These are phyloP conservation scores for Ogataea paraovalis DNA, from an alignment of 805 yeast genomes.

Conservation along the genomic window DNA sequence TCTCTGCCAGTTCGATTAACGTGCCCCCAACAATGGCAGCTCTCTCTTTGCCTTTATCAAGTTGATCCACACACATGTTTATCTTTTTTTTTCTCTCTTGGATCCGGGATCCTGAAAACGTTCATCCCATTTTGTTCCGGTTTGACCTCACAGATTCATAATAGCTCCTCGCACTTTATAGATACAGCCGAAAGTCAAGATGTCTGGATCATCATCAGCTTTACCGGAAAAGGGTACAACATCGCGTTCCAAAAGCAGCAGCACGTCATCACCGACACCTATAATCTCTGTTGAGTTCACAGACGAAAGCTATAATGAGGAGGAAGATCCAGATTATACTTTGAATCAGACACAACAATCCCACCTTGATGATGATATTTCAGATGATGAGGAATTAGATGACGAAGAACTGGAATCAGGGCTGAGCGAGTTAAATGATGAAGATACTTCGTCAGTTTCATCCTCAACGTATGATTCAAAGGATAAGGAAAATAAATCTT, in stretches of 20 bases:
- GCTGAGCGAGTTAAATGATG: conserved; percentile 13
- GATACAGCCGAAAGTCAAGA: neutral
- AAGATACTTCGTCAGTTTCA: conserved; percentile 8
- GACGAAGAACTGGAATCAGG: conserved; percentile 14
- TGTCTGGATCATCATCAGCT: neutral
- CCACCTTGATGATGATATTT: conserved; percentile 5
- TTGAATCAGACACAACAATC: conserved; percentile 5
- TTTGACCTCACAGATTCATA: too few species aligned
- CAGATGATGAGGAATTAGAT: conserved; percentile 11
- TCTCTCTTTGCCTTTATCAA: conserved; percentile 4
- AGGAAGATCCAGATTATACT: conserved; percentile 27
- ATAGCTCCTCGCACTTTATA: neutral
- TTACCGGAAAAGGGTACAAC: neutral
- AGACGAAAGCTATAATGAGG: conserved; percentile 25
- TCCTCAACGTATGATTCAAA: conserved; percentile 9
- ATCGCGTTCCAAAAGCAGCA: neutral
- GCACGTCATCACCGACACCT: conserved; percentile 2
- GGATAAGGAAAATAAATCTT: neutral
- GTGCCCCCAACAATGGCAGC: conserved; percentile 6
- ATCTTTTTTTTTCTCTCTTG: neutral
- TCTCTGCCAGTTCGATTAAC: conserved; percentile 1
- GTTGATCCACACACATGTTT: conserved; percentile 1
- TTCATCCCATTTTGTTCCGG: neutral
- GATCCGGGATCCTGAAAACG: neutral
- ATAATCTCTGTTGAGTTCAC: conserved; percentile 7